Base-by-base conservation (phyloP, 768 basidiomycete genomes). In the Pholiota molesta region DNA sequence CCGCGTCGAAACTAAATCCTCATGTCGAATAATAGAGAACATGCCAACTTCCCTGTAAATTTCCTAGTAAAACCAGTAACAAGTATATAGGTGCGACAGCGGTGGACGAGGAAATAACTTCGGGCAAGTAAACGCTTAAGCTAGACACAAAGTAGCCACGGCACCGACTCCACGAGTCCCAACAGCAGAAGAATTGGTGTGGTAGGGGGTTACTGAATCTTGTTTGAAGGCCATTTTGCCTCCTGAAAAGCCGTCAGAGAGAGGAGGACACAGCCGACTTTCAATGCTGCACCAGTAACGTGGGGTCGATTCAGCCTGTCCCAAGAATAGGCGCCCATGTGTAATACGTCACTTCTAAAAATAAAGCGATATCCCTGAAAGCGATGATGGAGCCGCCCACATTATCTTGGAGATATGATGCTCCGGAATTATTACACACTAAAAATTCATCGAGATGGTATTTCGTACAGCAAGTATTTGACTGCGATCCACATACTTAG, bases 271-370 rank as follows among this genome's bases (percentile, higher is more conserved):
- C 35, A 37, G 35, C 35, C 35, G 10, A 37, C 35, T 37, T 14
- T 37, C 35, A 37, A 37, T 11, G 11, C 14, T 21, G 47, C 47
- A 49, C 8, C 47, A 49, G 47, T 23, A 49, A 26, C 47, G 23
- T 49, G 47, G 1, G 47, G 19, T 26, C 23, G 13, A 49, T 49
- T 49, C 23, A 26, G 19, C 23, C 21, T 21, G 21, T n/a, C 21
- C 47, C 47, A 49, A 49, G 23, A 49, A 49, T 49, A 49, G 23
- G 47, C 47, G 47, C 47, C 47, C 47, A 49, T 49, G 16, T 21
- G n/a, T 9, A n/a, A n/a, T 9, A 45, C 23, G 44, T 49, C 47
- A 49, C 5, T 6, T 26, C 23, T 49, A 26, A 49, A 49, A 49
- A 49, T 26, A 13, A 49, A 26, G 0, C n/a, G 1, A 13, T 28